A percentile compares a stretch with the other conserved stretches of the same genome.
Conservation (phyloP, 768 basidiomycete species). For the Suillus subalutaceus region DNA sequence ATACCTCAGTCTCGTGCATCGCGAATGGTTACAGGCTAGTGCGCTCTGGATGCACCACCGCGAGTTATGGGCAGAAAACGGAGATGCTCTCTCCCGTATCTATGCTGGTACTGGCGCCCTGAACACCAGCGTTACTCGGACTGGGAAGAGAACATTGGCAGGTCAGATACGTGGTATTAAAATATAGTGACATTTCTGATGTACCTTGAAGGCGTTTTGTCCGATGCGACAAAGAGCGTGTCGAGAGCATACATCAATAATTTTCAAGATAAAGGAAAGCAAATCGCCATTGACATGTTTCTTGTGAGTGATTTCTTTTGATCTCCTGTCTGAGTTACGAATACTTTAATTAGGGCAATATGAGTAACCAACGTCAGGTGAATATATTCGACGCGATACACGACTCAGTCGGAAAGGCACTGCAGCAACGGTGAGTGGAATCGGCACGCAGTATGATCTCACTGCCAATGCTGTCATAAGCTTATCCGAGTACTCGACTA, state of each 20-base stretch:
- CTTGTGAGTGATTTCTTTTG: slow-evolving; percentile 56
- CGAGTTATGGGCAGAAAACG: slow-evolving; percentile 97
- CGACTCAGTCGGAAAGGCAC: slow-evolving; percentile 74
- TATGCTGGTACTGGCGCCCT: slow-evolving; percentile 94
- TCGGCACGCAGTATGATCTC: not conserved
- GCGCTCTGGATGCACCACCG: slow-evolving; percentile 86
- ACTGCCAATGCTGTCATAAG: slow-evolving; percentile 40
- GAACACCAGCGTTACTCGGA: slow-evolving; percentile 95
- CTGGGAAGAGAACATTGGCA: slow-evolving; percentile 90
- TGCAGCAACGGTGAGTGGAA: slow-evolving; percentile 63
- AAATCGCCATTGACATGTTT: slow-evolving; percentile 93
- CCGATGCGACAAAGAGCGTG: slow-evolving; percentile 96
- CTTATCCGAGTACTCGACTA: slow-evolving; percentile 81
- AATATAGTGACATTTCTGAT: slow-evolving; percentile 8
- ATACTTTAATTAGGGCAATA: slow-evolving; percentile 76
- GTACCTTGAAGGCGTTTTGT: slow-evolving; percentile 68
- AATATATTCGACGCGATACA: slow-evolving; percentile 94
- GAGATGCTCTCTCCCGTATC: slow-evolving; percentile 88
- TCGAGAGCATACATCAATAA: slow-evolving; percentile 97
- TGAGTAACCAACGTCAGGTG: slow-evolving; percentile 85
- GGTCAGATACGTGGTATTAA: slow-evolving; percentile 43
- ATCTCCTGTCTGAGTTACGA: slow-evolving; percentile 13
- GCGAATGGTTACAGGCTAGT: slow-evolving; percentile 71
- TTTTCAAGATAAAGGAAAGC: slow-evolving; percentile 95
- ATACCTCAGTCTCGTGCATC: slow-evolving; percentile 77